Percentiles rank a stretch among this genome's conserved stretches.
Conservation (phyloP, 495 filamentous ascomycete genomes). For the Pyronema domesticum region DNA sequence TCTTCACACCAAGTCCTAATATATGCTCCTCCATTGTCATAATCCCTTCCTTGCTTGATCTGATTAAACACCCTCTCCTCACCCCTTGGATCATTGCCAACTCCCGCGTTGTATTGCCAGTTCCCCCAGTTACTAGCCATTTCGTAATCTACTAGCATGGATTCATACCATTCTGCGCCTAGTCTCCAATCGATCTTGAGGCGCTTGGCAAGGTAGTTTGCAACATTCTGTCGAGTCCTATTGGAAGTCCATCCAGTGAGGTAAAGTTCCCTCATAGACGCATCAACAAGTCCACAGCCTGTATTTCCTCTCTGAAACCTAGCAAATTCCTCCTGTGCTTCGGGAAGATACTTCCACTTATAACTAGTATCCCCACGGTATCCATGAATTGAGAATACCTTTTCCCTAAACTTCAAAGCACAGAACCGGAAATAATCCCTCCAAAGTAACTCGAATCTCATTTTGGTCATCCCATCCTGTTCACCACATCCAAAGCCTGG, state of each 20-base stretch:
- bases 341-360: constrained; percentile 19
- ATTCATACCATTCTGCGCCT: constrained; percentile 64
- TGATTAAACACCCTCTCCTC: constrained; percentile 53
- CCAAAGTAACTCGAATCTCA: constrained; percentile 58
- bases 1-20: constrained; percentile 50
- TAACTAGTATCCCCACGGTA: constrained; percentile 31
- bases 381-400: constrained; percentile 42
- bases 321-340: constrained; percentile 8
- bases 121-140: constrained; percentile 56
- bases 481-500: constrained; percentile 45
- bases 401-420: constrained; percentile 41
- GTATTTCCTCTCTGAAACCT: constrained; percentile 45
- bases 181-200: constrained; percentile 57
- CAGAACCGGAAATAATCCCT: constrained; percentile 60
- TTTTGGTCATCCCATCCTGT: constrained; percentile 44
- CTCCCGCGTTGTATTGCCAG: constrained; percentile 58
- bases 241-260: constrained; percentile 58
- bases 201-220: constrained; percentile 51
- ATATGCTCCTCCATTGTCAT: constrained; percentile 47
- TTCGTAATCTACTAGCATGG: constrained; percentile 51
- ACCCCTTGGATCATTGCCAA: constrained; percentile 51
- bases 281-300: constrained; percentile 53
- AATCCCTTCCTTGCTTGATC: constrained; percentile 51
- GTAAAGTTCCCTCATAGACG: constrained; percentile 47
- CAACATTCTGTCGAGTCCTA: constrained; percentile 52